Percentiles rank a stretch among this genome's conserved stretches.
These are phyloP conservation scores for Paecilomyces sp. DNA, from an alignment of 2,329 filamentous ascomycete species.

Conservation along the genomic window DNA sequence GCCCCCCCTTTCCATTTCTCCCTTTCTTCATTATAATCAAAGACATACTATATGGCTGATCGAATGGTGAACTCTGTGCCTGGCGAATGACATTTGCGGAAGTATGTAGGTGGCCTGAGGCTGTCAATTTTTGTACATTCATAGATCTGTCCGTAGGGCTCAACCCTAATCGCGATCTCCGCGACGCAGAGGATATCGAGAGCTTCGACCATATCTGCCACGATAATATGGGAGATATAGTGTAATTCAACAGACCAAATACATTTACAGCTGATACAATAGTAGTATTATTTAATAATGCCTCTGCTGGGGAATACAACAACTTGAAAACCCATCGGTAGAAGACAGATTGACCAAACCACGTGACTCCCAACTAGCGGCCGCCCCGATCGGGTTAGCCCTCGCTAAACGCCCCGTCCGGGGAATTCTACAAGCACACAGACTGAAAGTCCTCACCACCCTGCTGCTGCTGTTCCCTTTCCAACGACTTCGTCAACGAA, in stretches of 20 bases:
- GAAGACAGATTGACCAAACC: background rate
- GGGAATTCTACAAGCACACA: background rate
- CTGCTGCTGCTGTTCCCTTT: background rate
- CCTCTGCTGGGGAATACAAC: background rate
- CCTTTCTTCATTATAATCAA: no score
- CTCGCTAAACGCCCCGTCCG: background rate
- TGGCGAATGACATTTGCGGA: no score
- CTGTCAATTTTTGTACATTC: background rate
- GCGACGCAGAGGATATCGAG: background rate
- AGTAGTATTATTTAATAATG: background rate
- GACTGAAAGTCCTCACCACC: constrained; percentile 1
- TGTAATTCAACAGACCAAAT: background rate
- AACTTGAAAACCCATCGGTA: background rate
- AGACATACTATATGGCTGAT: no score
- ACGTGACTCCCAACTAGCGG: background rate
- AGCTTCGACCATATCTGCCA: background rate
- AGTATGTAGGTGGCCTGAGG: background rate
- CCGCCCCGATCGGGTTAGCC: background rate
- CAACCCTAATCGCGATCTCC: background rate
- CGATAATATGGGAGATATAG: background rate
- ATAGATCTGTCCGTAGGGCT: background rate
- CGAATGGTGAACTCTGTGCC: no score
- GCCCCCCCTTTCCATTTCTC: no score
- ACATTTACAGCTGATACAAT: background rate
- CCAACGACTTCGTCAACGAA: background rate